phyloP scores from a whole-genome alignment of 2,329 filamentous ascomycete genomes.

The Neoarthrinium moseri region DNA sequence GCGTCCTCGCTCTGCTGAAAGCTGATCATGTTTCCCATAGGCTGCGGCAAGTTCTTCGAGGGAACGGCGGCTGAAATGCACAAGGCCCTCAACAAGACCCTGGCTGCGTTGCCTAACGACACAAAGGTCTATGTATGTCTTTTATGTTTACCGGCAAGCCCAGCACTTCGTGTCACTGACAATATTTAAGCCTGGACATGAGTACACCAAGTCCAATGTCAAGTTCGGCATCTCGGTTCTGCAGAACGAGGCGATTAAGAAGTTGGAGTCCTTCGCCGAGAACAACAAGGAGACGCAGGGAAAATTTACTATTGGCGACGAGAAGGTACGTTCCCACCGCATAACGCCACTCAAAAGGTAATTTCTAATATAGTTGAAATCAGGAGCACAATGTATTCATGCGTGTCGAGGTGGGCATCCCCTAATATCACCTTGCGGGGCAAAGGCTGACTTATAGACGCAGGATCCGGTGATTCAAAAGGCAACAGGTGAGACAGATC shows the following conservation, averaged over 20 bases:
- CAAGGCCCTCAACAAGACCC: slow-evolving; percentile 81
- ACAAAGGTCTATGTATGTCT: slow-evolving; percentile 81
- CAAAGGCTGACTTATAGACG: slow-evolving; percentile 11
- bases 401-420: slow-evolving; percentile 75
- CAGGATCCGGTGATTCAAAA: slow-evolving; percentile 83
- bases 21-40: slow-evolving; percentile 38
- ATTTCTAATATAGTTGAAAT: slow-evolving; percentile 2
- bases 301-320: slow-evolving; percentile 93
- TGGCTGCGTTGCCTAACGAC: slow-evolving; percentile 80
- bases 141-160: background rate
- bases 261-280: slow-evolving; percentile 73
- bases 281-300: slow-evolving; percentile 87
- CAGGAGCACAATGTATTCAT: slow-evolving; percentile 96
- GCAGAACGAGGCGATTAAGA: slow-evolving; percentile 73
- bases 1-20: slow-evolving; percentile 6
- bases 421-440: no score
- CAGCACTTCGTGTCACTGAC: background rate
- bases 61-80: slow-evolving; percentile 90
- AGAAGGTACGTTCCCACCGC: slow-evolving; percentile 66
- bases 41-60: slow-evolving; percentile 96
- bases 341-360: background rate
- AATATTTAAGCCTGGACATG: slow-evolving; percentile 73
- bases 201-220: slow-evolving; percentile 97
- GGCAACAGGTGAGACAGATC: slow-evolving; percentile 76
- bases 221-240: slow-evolving; percentile 80